Evolutionary conservation across 73 alveolate species (phyloP), one percentile per base, ranked within the genome.

Genomic region (Breviolum minutum): DNA sequence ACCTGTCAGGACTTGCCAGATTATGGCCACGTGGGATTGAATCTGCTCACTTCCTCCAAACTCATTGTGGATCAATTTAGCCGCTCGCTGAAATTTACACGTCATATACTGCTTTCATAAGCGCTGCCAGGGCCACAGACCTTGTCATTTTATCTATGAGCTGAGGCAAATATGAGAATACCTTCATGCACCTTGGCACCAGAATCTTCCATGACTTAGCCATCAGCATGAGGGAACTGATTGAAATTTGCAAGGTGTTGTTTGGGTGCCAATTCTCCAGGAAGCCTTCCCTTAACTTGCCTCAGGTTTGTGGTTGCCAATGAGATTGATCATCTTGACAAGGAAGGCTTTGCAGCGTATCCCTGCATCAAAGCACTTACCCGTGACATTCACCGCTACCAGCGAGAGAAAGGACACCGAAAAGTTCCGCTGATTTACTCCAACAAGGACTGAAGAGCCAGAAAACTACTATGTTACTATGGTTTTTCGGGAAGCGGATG

Each of bases 11-110:
- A 92, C 69, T 84, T 92, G 69, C 98, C 98, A 10, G 98, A 92
- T 61, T 92, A 92, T 63, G 98, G 98, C 61, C 98, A 92, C 69
- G 98, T 61, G 64, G 98, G 98, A 20, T 29, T 92, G 82, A 92
- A 92, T 64, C 48, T 92, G 91, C 81, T 92, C 19, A 92, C 98
- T 48, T 92, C 98, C 64, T 66, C 98, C 82, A 92, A 92, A 90
- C 98, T 92, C 91, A 92, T 92, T 30, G 98, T 92, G 79, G 98
- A 92, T 30, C 98, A 92, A 54, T 87, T 87, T 84, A 87, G 95
- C 54, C 54, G 0, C 54, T 40, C 54, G 54, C 3, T 40, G 54
- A 40, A 40, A 40, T 40, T 40, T 40, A 40, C 54, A 3, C n/a
- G n/a, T n/a, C n/a, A n/a, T n/a, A n/a, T n/a, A n/a, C 0, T 40